Base-by-base conservation (phyloP, 2,329 filamentous ascomycete species). In the Ophiostoma montium region DNA sequence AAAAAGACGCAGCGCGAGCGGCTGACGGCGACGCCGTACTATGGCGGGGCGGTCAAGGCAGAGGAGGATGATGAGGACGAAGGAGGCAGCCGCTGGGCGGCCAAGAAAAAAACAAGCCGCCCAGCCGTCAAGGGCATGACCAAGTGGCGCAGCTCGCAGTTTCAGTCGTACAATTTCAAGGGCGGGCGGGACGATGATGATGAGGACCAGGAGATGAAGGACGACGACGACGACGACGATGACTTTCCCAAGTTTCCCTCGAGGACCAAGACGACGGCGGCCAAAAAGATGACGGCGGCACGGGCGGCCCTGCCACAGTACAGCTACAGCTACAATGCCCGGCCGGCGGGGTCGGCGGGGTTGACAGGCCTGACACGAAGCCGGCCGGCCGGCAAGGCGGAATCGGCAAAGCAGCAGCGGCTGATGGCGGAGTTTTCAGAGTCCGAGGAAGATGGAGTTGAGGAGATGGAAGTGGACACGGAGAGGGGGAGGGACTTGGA, bases 71-170 rank as follows among this genome's bases (percentile, higher is more conserved):
- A 54, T 35, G 30, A 56, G 52, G 46, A 54, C 12, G 38, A 56
- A 52, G 27, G 48, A 9, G 19, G 19, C 12, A 47, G 43, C 6
- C 36, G 33, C 13, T 49, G 44, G 43, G 12, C 42, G 6, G 39
- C 41, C 15, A 56, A 47, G 15, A 30, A 21, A 16, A 47, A 13
- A 23, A 43, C 46, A 18, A 47, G 44, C 35, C 50, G 44, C 43
- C 50, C 52, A n/a, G 16, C 50, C 9, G 32, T 50, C 19, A 56
- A 56, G 30, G 55, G 53, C 27, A 47, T 54, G 53, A 56, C 55
- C 12, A 51, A 49, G 35, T 49, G 52, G 46, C 21, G 55, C 35
- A 53, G 49, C 31, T 53, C 55, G 13, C 55, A 56, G 27, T 53
- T 47, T 15, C 53, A 55, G 39, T 48, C 53, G 5, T 55, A 56